Percentiles rank a stretch among this genome's conserved stretches.
These are phyloP conservation scores for Spinellus fusiger DNA, from an alignment of 192 early-diverging fungal species.

Conservation along the genomic window DNA sequence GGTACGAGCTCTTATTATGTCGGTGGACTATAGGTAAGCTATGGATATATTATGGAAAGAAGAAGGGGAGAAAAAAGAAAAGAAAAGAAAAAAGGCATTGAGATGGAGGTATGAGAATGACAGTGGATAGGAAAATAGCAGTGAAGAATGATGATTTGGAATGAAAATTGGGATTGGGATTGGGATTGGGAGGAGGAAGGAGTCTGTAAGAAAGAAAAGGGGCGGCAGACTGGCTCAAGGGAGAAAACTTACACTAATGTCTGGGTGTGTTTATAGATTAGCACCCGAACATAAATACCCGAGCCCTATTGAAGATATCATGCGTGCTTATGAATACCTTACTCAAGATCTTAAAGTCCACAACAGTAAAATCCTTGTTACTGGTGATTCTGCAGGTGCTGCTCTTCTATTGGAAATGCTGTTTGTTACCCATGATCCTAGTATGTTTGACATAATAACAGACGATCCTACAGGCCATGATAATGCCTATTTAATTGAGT, in stretches of 20 bases:
- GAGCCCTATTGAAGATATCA: constrained; percentile 30
- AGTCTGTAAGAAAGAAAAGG: too few species aligned
- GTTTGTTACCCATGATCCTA: constrained; percentile 34
- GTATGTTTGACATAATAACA: constrained; percentile 31
- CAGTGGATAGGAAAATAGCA: too few species aligned
- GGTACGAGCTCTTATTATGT: constrained; percentile 29
- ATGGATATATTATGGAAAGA: not conserved
- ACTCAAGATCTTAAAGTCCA: constrained; percentile 13
- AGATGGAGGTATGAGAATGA: too few species aligned
- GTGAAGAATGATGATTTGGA: too few species aligned
- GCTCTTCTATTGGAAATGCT: constrained; percentile 30
- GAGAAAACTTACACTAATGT: not conserved
- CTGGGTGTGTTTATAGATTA: constrained; percentile 4
- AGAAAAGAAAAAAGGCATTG: not conserved
- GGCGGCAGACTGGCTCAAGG: too few species aligned
- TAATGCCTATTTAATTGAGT: constrained; percentile 11
- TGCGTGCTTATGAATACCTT: constrained; percentile 31
- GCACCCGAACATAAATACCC: constrained; percentile 34
- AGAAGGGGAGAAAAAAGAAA: not conserved
- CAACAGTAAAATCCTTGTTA: constrained; percentile 22
- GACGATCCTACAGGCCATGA: constrained; percentile 17
- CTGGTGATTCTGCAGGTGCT: constrained; percentile 32
- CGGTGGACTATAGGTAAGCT: constrained; percentile 28
- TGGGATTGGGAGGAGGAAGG: too few species aligned
- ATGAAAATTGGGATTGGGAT: too few species aligned